Percentiles rank a stretch among this genome's conserved stretches.
phyloP scores from a whole-genome alignment of 192 early-diverging fungal genomes.

The Backusella liffmaniae region DNA sequence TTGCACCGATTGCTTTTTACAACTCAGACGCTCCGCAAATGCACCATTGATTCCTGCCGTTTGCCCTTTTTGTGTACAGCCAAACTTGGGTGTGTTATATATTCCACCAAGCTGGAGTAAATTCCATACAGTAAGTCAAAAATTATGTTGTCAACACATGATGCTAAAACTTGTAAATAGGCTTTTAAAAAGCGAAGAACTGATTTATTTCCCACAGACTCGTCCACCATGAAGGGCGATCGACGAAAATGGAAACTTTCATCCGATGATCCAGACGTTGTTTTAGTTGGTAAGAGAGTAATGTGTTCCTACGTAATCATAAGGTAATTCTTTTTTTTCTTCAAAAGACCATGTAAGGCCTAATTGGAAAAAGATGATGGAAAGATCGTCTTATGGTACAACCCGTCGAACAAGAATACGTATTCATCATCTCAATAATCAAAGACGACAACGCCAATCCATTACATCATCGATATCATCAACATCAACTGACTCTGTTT shows the following conservation, averaged over 20 bases:
- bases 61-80: constrained; percentile 29
- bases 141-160: too few relatives aligned
- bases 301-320: background rate
- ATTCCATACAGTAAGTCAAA: background rate
- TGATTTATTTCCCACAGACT: background rate
- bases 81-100: constrained; percentile 29
- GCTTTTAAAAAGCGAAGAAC: constrained; percentile 10
- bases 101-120: constrained; percentile 17
- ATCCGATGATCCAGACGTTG: constrained; percentile 19
- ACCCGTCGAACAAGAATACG: background rate
- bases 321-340: background rate
- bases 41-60: constrained; percentile 9
- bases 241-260: constrained; percentile 5
- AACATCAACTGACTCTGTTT: background rate
- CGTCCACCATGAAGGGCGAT: background rate
- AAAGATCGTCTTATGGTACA: background rate
- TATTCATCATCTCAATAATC: background rate
- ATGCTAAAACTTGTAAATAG: background rate
- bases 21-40: constrained; percentile 14
- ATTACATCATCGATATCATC: background rate
- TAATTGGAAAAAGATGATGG: constrained; percentile 19
- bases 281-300: constrained; percentile 18
- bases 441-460: background rate
- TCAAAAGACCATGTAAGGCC: constrained; percentile 20
- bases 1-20: constrained; percentile 35